phyloP scores from a whole-genome alignment of 352 stramenopile species.

The Phytophthora idaei region DNA sequence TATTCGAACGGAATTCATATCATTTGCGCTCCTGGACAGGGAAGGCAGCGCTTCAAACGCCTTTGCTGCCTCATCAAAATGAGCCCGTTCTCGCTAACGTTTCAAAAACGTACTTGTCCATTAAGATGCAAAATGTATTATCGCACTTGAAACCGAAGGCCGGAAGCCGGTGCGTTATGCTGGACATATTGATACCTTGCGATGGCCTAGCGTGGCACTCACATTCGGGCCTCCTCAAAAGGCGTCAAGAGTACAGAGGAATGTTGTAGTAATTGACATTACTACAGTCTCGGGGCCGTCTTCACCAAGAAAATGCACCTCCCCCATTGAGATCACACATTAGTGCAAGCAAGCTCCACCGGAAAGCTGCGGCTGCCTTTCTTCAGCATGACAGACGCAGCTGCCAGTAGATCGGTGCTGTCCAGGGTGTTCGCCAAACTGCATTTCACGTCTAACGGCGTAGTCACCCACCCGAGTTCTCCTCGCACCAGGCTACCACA shows the following conservation, averaged over 20 bases:
- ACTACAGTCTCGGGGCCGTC: constrained; percentile 19
- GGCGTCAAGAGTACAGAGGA: constrained; percentile 31
- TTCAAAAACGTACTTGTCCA: not conserved
- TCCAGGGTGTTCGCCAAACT: constrained; percentile 30
- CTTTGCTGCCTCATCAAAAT: constrained; percentile 14
- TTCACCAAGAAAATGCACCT: constrained; percentile 34
- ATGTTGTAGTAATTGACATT: constrained; percentile 38
- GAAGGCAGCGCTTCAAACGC: constrained; percentile 4
- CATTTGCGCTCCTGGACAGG: constrained; percentile 17
- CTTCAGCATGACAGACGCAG: constrained; percentile 23
- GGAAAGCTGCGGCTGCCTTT: constrained; percentile 29
- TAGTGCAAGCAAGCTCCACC: constrained; percentile 8
- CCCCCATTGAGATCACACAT: constrained; percentile 25
- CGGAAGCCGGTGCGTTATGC: not conserved
- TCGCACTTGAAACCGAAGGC: not conserved
- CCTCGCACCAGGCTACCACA: constrained; percentile 16
- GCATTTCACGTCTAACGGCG: constrained; percentile 53
- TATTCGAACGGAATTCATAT: constrained; percentile 25
- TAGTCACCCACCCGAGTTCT: constrained; percentile 27
- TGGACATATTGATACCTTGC: not conserved
- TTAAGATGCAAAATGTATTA: constrained; percentile 5
- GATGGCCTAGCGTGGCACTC: too few species aligned
- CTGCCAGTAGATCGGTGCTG: constrained; percentile 4
- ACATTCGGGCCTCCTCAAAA: constrained; percentile 10
- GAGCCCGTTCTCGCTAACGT: constrained; percentile 8